These are phyloP conservation scores for Colletotrichum musae DNA, from an alignment of 2,329 filamentous ascomycete genomes.

Conservation along the genomic window DNA sequence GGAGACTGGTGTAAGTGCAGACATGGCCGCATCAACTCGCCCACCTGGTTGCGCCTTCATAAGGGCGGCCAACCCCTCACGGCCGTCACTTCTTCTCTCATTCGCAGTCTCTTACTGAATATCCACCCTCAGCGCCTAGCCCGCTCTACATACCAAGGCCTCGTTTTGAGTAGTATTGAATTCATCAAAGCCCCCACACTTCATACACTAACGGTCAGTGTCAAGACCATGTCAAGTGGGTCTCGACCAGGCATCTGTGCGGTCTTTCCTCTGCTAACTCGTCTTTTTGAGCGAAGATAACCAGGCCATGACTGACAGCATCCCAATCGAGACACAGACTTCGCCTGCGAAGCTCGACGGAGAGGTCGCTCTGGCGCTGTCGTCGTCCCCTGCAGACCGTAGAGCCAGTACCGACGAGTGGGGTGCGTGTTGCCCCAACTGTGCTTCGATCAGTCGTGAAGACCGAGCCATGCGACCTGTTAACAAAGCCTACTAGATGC, in stretches of 20 bases:
- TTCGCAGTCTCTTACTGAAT: too few species aligned
- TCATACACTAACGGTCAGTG: too few species aligned
- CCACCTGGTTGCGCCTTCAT: too few species aligned
- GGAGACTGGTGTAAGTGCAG: too few species aligned
- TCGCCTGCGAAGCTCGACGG: slow-evolving; percentile 14
- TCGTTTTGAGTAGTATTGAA: too few species aligned
- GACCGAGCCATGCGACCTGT: neutral
- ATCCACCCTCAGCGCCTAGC: too few species aligned
- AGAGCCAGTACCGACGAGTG: slow-evolving; percentile 62
- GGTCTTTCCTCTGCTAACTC: neutral
- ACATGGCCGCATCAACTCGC: too few species aligned
- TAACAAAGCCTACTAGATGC: slow-evolving; percentile 63
- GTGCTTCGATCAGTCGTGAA: too few species aligned
- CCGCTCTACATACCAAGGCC: too few species aligned
- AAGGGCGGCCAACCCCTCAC: too few species aligned
- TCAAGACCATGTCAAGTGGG: slow-evolving; percentile 28
- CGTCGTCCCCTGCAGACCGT: slow-evolving; percentile 49
- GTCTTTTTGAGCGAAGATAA: slow-evolving; percentile 10
- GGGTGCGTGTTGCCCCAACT: slow-evolving; percentile 54
- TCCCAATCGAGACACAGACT: slow-evolving; percentile 12
- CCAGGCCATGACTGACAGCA: slow-evolving; percentile 27
- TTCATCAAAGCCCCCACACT: too few species aligned
- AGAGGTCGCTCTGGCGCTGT: slow-evolving; percentile 21
- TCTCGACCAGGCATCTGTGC: neutral
- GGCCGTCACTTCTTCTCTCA: too few species aligned